A percentile compares a stretch with the other conserved stretches of the same genome.
phyloP scores from a whole-genome alignment of 2,329 filamentous ascomycete species.

The Microdochium bolleyi region DNA sequence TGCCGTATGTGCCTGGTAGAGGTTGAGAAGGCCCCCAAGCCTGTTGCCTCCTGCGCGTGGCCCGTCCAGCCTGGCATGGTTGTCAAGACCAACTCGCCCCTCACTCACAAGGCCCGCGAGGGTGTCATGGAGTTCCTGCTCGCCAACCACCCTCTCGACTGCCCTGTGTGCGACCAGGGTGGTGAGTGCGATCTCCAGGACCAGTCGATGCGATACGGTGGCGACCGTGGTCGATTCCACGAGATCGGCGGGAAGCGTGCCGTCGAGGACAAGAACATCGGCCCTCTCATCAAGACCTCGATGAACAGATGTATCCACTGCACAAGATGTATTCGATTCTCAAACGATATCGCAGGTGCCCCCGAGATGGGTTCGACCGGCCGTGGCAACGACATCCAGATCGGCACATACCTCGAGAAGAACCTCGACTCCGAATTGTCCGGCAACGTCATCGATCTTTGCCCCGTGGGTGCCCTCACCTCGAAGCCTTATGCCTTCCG shows the following conservation, averaged over 20 bases:
- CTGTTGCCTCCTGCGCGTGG: constrained; percentile 97
- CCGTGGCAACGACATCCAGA: constrained; percentile 95
- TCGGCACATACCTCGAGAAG: constrained; percentile 93
- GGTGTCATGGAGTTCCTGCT: constrained; percentile 98
- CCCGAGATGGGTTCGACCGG: constrained; percentile 91
- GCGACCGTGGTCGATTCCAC: constrained; percentile 93
- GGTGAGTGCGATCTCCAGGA: constrained; percentile 99
- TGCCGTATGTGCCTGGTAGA: constrained; percentile 99
- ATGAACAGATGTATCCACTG: constrained; percentile 99
- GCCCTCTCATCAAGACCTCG: constrained; percentile 95
- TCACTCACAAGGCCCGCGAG: constrained; percentile 95
- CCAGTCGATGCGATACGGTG: constrained; percentile 98
- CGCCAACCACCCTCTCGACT: constrained; percentile 92
- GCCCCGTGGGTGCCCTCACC: constrained; percentile 91
- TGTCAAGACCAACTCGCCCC: constrained; percentile 94
- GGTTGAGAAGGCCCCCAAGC: constrained; percentile 93
- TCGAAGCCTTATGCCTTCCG: constrained; percentile 98
- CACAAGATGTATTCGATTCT: constrained; percentile 94
- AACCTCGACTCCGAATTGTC: constrained; percentile 93
- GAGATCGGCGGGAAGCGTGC: constrained; percentile 93
- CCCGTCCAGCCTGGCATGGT: constrained; percentile 98
- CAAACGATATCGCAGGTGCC: constrained; percentile 93
- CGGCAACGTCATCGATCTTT: constrained; percentile 95
- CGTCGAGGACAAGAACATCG: constrained; percentile 99
- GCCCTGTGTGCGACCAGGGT: constrained; percentile 96